These are phyloP conservation scores for Dunaliella primolecta DNA, from an alignment of 139 green algal genomes.

Conservation along the genomic window DNA sequence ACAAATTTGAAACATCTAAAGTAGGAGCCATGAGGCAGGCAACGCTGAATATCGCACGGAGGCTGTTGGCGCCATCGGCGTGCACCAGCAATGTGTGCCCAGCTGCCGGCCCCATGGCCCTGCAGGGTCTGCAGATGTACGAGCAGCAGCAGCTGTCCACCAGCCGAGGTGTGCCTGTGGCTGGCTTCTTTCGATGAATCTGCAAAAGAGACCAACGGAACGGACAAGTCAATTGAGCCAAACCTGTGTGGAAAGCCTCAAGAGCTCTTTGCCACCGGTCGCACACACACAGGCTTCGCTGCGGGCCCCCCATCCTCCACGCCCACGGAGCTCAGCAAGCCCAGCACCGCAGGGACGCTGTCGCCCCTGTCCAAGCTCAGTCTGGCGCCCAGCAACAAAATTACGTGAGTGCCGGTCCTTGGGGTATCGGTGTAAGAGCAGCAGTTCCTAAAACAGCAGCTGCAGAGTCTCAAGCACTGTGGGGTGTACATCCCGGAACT, in stretches of 20 bases:
- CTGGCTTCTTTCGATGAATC: neutral
- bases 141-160: neutral
- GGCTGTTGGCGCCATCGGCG: neutral
- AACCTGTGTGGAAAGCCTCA: neutral
- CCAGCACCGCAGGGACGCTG: constrained; percentile 17
- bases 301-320: neutral
- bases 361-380: constrained; percentile 36
- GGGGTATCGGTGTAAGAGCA: too few species aligned
- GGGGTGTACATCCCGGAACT: too few species aligned
- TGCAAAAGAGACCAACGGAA: neutral
- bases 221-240: neutral
- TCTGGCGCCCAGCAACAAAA: constrained; percentile 42
- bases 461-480: too few species aligned
- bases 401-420: constrained; percentile 46
- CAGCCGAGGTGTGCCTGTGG: neutral
- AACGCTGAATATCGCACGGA: neutral
- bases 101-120: too few species aligned
- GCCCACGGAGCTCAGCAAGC: constrained; percentile 8
- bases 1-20: too few species aligned
- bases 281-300: neutral
- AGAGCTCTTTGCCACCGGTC: neutral
- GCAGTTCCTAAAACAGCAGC: too few species aligned
- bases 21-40: neutral
- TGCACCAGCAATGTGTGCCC: neutral
- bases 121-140: neutral